Conservation (phyloP, 2,329 filamentous ascomycete genomes). For the Fusarium kyushuense region DNA sequence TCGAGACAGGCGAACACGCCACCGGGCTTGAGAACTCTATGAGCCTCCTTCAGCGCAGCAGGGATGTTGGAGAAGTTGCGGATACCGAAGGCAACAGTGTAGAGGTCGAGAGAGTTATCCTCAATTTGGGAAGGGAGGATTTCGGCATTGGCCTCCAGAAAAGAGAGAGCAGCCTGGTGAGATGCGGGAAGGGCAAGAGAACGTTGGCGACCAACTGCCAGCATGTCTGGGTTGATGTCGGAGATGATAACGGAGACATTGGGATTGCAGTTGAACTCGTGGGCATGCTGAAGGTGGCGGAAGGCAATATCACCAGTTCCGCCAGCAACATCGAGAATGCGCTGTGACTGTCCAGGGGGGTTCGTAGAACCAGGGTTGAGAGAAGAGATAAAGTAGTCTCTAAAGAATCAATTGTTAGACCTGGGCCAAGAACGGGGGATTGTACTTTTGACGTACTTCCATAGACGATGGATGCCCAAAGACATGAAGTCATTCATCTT, state of each 20-base stretch:
- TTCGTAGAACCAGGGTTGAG: slow-evolving; percentile 81
- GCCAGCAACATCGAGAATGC: slow-evolving; percentile 95
- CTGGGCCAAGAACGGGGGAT: neutral
- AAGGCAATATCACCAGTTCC: slow-evolving; percentile 98
- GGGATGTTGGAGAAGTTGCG: slow-evolving; percentile 96
- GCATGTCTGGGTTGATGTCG: slow-evolving; percentile 97
- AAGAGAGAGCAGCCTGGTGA: slow-evolving; percentile 72
- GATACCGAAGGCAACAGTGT: slow-evolving; percentile 98
- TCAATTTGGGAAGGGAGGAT: slow-evolving; percentile 72
- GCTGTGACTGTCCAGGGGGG: slow-evolving; percentile 61
- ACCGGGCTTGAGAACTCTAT: slow-evolving; percentile 90
- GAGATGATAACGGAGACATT: slow-evolving; percentile 88
- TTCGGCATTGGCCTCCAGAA: slow-evolving; percentile 93
- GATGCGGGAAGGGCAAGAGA: slow-evolving; percentile 68
- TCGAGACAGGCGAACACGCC: slow-evolving; percentile 97
- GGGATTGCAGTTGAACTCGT: slow-evolving; percentile 79
- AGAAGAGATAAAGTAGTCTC: slow-evolving; percentile 91
- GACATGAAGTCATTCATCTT: slow-evolving; percentile 99
- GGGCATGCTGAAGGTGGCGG: slow-evolving; percentile 91
- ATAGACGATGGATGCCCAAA: slow-evolving; percentile 93
- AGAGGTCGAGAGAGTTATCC: slow-evolving; percentile 84
- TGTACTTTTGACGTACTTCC: slow-evolving; percentile 72
- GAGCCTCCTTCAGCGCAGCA: slow-evolving; percentile 83
- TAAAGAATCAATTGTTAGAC: slow-evolving; percentile 47
- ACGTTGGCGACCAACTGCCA: slow-evolving; percentile 86